Evolutionary conservation across 2,329 filamentous ascomycete species (phyloP), one percentile per base, ranked within the genome.

Genomic region (Clathrospora elynae): DNA sequence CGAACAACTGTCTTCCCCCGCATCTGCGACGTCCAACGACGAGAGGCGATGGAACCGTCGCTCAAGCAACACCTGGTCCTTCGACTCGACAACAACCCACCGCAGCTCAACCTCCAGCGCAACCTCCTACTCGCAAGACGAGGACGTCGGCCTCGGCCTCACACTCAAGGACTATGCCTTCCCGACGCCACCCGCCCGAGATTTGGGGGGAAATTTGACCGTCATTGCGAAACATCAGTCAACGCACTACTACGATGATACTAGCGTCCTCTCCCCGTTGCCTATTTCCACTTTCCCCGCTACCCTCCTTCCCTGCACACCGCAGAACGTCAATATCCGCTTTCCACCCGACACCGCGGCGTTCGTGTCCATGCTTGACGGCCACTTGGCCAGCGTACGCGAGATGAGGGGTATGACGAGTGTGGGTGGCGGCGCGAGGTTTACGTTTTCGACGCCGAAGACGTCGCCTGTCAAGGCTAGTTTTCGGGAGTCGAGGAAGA

Each of bases 281-380:
- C 31, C 42, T 16, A 41, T 17, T 6, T 17, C 24, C 8, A 18
- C 19, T 4, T 19, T 34, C n/a, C 38, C 19, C 9, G 24, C 24
- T 7, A 18, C 19, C 3, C 22, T 34, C n/a, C 38, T n/a, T 13
- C 24, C 33, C n/a, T 32, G 32, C 20, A 24, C 33, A 29, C 12
- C 55, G 51, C 16, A 6, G 12, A n/a, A 26, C 3, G 19, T 29
- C 11, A 5, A 5, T 5, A 26, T 18, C 24, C 33, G 22, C 3
- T 60, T 67, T 23, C 59, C 56, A 14, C 44, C 47, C 35, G 55
- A 64, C 35, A 53, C 64, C 18, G 53, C 57, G 1, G 40, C 53
- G 7, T 69, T 71, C 35, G 30, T 49, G 6, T 22, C 20, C 36
- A 62, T 69, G 60, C 36, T 70, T 8, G 45, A 57, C 18, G 32